Conservation (phyloP, 345 rosid genomes). For the Clarkia xantiana region DNA sequence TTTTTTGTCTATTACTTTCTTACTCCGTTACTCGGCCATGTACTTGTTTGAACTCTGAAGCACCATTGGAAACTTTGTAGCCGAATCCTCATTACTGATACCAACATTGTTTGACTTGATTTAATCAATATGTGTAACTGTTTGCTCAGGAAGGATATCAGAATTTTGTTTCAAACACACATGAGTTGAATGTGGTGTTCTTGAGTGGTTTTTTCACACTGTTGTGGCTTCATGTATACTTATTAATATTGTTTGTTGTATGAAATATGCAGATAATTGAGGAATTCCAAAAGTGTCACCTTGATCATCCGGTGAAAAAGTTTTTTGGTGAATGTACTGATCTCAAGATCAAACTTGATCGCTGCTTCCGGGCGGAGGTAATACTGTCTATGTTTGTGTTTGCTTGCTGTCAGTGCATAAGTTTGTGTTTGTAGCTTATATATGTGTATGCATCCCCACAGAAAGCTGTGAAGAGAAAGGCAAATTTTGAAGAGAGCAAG, state of each 20-base stretch:
- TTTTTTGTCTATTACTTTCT: too few relatives aligned
- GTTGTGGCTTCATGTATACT: neutral
- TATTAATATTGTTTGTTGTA: neutral
- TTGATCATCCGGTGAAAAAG: constrained; percentile 67
- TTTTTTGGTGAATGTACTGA: constrained; percentile 84
- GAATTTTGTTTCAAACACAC: too few relatives aligned
- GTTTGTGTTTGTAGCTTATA: neutral
- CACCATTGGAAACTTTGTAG: too few relatives aligned
- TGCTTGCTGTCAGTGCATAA: neutral
- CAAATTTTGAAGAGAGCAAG: constrained; percentile 59
- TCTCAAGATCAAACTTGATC: constrained; percentile 70
- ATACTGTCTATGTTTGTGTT: constrained; percentile 4
- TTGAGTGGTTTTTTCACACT: too few relatives aligned
- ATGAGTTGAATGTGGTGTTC: too few relatives aligned
- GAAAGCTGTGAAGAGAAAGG: constrained; percentile 89
- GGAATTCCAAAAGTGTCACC: constrained; percentile 79
- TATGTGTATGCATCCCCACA: constrained; percentile 10
- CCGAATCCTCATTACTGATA: too few relatives aligned
- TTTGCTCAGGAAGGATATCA: too few relatives aligned
- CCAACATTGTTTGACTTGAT: too few relatives aligned
- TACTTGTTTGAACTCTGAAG: too few relatives aligned
- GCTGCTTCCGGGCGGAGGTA: constrained; percentile 77
- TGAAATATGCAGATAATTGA: constrained; percentile 47
- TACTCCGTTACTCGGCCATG: too few relatives aligned
- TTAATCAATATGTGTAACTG: too few relatives aligned